Percentiles rank a stretch among this genome's conserved stretches.
phyloP scores from a whole-genome alignment of 805 yeast genomes.

The Spathaspora passalidarum region DNA sequence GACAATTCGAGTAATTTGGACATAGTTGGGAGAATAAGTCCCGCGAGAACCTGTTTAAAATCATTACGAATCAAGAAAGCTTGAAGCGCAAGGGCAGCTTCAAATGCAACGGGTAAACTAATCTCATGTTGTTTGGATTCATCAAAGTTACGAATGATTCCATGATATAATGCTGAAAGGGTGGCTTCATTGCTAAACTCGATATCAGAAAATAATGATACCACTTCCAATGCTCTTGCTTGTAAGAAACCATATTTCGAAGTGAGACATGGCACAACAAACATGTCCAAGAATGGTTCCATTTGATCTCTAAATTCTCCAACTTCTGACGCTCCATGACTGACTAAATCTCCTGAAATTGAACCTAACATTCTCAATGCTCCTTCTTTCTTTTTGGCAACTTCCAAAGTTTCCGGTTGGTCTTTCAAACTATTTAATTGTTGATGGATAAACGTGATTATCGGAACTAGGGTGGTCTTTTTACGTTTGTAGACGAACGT shows the following conservation, averaged over 20 bases:
- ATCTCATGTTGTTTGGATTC: slow-evolving; percentile 11
- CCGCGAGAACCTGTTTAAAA: slow-evolving; percentile 65
- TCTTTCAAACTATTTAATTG: slow-evolving; percentile 26
- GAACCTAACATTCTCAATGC: slow-evolving; percentile 76
- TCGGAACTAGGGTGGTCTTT: slow-evolving; percentile 55
- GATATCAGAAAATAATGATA: slow-evolving; percentile 63
- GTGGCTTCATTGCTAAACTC: slow-evolving; percentile 38
- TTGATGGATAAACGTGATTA: slow-evolving; percentile 56
- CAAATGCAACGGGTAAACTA: slow-evolving; percentile 72
- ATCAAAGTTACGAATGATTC: slow-evolving; percentile 30
- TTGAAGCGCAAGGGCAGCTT: slow-evolving; percentile 84
- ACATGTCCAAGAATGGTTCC: slow-evolving; percentile 61
- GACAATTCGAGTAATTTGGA: slow-evolving; percentile 71
- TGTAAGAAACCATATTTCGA: slow-evolving; percentile 65
- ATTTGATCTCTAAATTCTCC: slow-evolving; percentile 48
- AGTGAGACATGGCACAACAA: slow-evolving; percentile 69
- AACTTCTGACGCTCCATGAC: slow-evolving; percentile 19
- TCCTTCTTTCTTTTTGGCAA: slow-evolving; percentile 69
- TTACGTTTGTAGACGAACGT: slow-evolving; percentile 71
- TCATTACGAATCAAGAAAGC: slow-evolving; percentile 63
- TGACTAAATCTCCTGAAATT: slow-evolving; percentile 57
- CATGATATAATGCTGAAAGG: slow-evolving; percentile 27
- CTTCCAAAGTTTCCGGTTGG: slow-evolving; percentile 38
- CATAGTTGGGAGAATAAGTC: slow-evolving; percentile 77
- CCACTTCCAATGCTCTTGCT: slow-evolving; percentile 69